Evolutionary conservation across 2,329 filamentous ascomycete genomes (phyloP), one percentile per base, ranked within the genome.

Genomic region (Aaosphaeria arxii): DNA sequence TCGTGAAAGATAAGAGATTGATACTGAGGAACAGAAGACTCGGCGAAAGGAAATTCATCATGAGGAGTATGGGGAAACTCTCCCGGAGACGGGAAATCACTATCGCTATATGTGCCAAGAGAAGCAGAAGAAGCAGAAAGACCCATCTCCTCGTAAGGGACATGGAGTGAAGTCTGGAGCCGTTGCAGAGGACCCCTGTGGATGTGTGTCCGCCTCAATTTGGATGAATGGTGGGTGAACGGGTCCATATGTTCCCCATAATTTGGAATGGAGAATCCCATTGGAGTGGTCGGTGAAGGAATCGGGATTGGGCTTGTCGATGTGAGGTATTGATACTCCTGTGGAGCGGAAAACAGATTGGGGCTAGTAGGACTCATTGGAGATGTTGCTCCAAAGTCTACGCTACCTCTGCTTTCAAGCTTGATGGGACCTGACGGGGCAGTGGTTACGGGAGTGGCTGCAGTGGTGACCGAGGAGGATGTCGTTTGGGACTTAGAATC

Each of bases 11-110:
- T 55, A 48, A 66, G 52, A 45, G 69, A 57, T 43, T 64, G 58
- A 50, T 67, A 68, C 38, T 64, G 57, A 43, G 67, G 64, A 44
- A 72, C 63, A 13, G 71, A 67, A 40, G 71, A 61, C 32, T 75
- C 72, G 38, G 65, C 59, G 52, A 71, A 72, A 5, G 65, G 61
- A 42, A 69, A 67, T 40, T 74, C 74, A 17, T 73, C 71, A 6
- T 73, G 71, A 29, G 75, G 73, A 13, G 75, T 77, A 7, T 71
- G 69, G 13, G 75, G 73, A 47, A 70, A 77, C 47, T 78, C 75
- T 50, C 70, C 60, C 9, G 75, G 75, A 17, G 74, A 75, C 31
- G 72, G 70, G 48, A 73, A 77, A 50, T 77, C 75, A 46, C 73
- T 72, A 48, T 77, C 74, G 46, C 73, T 71, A 56, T 73, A 77